Evolutionary conservation across 306 rosid species (phyloP).

Genomic region (Dalbergia oliveri): DNA sequence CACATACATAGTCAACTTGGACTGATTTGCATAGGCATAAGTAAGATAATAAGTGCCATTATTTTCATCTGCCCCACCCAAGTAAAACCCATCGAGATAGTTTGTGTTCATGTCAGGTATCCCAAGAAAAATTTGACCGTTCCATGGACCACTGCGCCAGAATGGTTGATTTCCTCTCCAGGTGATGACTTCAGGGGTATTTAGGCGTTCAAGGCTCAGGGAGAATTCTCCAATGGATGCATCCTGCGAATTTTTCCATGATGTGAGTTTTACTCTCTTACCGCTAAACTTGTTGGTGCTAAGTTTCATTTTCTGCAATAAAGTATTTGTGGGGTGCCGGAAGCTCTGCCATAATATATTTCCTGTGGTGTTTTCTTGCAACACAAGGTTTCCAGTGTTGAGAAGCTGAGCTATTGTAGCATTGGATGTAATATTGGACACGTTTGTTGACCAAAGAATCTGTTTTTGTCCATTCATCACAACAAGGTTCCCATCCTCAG

Average conservation of each 20-base stretch:
- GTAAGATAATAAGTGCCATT: constrained; percentile 22
- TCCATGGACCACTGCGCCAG: constrained; percentile 51
- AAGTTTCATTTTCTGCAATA: constrained; percentile 35
- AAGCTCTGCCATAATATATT: constrained; percentile 45
- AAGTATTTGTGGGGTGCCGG: constrained; percentile 41
- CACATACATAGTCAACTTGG: background rate
- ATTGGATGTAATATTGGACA: constrained; percentile 21
- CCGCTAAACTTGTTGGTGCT: background rate
- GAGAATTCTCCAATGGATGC: constrained; percentile 49
- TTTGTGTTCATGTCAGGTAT: constrained; percentile 8
- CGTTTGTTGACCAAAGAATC: constrained; percentile 49
- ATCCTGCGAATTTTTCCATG: constrained; percentile 28
- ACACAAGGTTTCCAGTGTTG: constrained; percentile 47
- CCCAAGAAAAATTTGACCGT: constrained; percentile 38
- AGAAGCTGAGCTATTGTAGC: constrained; percentile 16
- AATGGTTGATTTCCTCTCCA: constrained; percentile 11
- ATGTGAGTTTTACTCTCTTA: background rate
- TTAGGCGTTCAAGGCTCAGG: constrained; percentile 5
- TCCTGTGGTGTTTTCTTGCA: constrained; percentile 32
- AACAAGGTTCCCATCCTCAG: constrained; percentile 43
- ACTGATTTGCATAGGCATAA: background rate
- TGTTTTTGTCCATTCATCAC: constrained; percentile 30
- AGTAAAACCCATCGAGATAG: constrained; percentile 4
- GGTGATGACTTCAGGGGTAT: constrained; percentile 14
- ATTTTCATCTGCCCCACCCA: background rate